Percentiles rank a stretch among this genome's conserved stretches.
phyloP scores from a whole-genome alignment of 371 early-diverging fungal species.

The Mortierella sp. region DNA sequence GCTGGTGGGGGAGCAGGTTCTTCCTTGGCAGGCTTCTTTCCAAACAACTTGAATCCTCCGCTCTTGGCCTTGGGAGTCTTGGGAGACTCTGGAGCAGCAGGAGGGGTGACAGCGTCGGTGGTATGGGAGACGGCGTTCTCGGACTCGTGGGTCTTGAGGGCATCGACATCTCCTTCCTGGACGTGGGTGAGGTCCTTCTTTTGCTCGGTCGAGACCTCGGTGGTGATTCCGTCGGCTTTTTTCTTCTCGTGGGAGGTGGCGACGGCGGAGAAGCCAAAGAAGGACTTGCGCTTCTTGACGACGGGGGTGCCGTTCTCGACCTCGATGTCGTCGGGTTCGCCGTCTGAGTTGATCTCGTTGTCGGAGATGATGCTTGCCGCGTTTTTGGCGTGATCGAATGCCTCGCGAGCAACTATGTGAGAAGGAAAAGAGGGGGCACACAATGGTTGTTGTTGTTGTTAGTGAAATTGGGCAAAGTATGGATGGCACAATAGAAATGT shows the following conservation, averaged over 20 bases:
- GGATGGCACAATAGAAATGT: too few relatives aligned
- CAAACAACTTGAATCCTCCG: slow-evolving; percentile 55
- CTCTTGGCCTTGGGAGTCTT: slow-evolving; percentile 53
- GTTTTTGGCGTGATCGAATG: slow-evolving; percentile 54
- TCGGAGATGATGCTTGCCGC: slow-evolving; percentile 46
- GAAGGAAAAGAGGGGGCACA: background rate
- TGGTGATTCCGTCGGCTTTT: slow-evolving; percentile 53
- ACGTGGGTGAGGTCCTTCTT: slow-evolving; percentile 58
- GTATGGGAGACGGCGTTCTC: slow-evolving; percentile 54
- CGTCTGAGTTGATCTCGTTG: slow-evolving; percentile 54
- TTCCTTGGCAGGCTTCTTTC: slow-evolving; percentile 50
- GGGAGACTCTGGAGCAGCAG: slow-evolving; percentile 37
- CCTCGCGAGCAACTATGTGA: slow-evolving; percentile 47
- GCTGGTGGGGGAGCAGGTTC: slow-evolving; percentile 41
- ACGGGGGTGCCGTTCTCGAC: slow-evolving; percentile 50
- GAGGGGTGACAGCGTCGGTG: slow-evolving; percentile 39
- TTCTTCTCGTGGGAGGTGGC: slow-evolving; percentile 54
- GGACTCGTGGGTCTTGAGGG: slow-evolving; percentile 58
- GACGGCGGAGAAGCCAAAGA: slow-evolving; percentile 57
- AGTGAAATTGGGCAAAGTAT: background rate
- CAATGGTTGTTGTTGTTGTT: background rate
- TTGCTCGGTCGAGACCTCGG: slow-evolving; percentile 52
- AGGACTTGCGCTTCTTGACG: slow-evolving; percentile 60
- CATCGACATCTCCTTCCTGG: slow-evolving; percentile 51
- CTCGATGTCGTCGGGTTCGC: slow-evolving; percentile 58